Base-by-base conservation (phyloP, 371 early-diverging fungal species). In the Syncephalastrum contaminatum region DNA sequence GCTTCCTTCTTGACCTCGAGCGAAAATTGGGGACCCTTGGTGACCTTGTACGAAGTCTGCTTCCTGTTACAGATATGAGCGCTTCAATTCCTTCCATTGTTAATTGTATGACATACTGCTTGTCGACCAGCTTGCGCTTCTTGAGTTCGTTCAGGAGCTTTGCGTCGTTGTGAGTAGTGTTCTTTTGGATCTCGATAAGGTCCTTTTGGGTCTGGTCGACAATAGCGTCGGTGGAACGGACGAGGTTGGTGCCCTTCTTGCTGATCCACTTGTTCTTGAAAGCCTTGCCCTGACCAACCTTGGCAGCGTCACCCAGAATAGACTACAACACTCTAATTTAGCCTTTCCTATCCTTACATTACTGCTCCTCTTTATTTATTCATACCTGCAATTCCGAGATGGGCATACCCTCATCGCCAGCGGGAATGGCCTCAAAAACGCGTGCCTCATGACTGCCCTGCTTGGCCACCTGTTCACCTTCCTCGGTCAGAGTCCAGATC, bases 241-340 rank as follows among this genome's bases (percentile, higher is more conserved):
- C 75, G 54, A 90, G 74, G 53, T 84, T 89, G 56, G 64, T 66
- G 10, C 86, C 89, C 51, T 82, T 82, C 77, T 96, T 96, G 58
- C 84, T 81, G 66, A 98, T 88, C 98, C 98, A 98, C 76, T 94
- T 96, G 84, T 95, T 93, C 74, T 93, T 92, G 79, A 98, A 90
- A 30, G 96, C 96, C 67, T 89, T 91, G 52, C 94, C 95, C 74
- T 95, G 95, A 40, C 98, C 98, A 60, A 95, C 85, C 72, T 89
- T 93, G 61, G 93, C 91, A 40, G 86, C 69, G 27, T 86, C 77
- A 36, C 94, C 95, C 48, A 91, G 78, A 48, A 68, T 70, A 10
- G 66, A 58, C 78, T 77, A 54, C 19, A 18, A 20, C 15, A 27
- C 43, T 12, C 41, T 8, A 16, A 20, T 20, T 39, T 16, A 55